A percentile compares a stretch with the other conserved stretches of the same genome.
These are phyloP conservation scores for Lactifluus hygrophoroides DNA, from an alignment of 768 basidiomycete species.

Conservation along the genomic window DNA sequence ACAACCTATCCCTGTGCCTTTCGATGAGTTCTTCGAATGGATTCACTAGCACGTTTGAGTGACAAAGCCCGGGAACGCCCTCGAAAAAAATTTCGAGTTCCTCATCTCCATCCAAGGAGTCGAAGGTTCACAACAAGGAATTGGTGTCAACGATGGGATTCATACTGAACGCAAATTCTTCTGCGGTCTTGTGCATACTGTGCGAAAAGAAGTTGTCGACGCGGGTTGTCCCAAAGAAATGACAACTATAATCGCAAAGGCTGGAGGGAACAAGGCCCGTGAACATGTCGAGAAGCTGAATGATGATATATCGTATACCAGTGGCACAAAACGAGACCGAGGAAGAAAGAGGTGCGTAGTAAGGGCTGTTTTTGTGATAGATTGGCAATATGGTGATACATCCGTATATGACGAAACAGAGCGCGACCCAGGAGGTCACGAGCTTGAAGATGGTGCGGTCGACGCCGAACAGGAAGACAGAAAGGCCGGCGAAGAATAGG, in stretches of 20 bases:
- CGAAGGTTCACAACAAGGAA: not conserved
- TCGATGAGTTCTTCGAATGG: not conserved
- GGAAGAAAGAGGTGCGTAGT: not conserved
- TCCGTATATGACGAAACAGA: slow-evolving; percentile 15
- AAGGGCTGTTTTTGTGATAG: slow-evolving; percentile 5
- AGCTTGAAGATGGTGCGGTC: slow-evolving; percentile 13
- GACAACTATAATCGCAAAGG: not conserved
- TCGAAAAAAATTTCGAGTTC: slow-evolving; percentile 9
- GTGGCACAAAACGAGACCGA: not conserved
- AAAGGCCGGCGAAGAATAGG: no score
- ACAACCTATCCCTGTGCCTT: not conserved
- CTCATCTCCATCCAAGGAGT: not conserved
- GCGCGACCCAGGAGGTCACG: slow-evolving; percentile 1
- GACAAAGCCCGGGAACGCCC: not conserved
- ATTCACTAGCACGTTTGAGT: not conserved
- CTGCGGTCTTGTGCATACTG: not conserved
- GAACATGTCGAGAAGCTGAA: not conserved
- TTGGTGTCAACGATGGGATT: not conserved
- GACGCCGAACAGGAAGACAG: no score
- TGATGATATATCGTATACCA: not conserved
- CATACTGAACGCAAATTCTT: not conserved
- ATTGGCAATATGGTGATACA: slow-evolving; percentile 13
- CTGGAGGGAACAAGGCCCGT: not conserved
- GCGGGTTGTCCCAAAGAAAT: no score
- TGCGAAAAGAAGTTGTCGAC: no score